phyloP scores from a whole-genome alignment of 768 basidiomycete species.

The Rhizopogon salebrosus region DNA sequence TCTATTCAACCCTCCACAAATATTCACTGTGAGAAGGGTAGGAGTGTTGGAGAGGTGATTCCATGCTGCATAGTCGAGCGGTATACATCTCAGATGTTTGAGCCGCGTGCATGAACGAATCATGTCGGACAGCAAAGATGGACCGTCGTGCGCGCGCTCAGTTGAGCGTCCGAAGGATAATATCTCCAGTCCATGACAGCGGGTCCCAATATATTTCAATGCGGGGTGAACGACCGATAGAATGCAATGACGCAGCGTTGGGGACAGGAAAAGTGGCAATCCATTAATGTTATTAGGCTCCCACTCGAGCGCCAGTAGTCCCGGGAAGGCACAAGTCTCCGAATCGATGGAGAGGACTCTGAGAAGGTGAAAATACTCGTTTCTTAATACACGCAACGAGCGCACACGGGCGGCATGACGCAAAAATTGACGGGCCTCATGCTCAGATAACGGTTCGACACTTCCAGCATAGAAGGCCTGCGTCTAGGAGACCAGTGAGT shows the following conservation, averaged over 20 bases:
- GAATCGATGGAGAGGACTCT: background rate
- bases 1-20: background rate
- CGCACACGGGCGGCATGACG: background rate
- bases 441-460: background rate
- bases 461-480: background rate
- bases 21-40: background rate
- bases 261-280: background rate
- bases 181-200: background rate
- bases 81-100: background rate
- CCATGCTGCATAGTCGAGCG: background rate
- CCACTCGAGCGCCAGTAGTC: background rate
- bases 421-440: background rate
- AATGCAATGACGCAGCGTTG: background rate
- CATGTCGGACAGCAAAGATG: background rate
- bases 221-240: background rate
- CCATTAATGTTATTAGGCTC: rapidly evolving
- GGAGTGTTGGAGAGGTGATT: background rate
- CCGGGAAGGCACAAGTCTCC: background rate
- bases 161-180: background rate
- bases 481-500: too few relatives aligned
- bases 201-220: background rate
- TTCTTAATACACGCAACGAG: background rate
- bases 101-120: background rate
- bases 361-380: too few relatives aligned
- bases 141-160: background rate